These are phyloP conservation scores for Penstemon eatonii DNA, from an alignment of 257 asterid species.

Conservation along the genomic window DNA sequence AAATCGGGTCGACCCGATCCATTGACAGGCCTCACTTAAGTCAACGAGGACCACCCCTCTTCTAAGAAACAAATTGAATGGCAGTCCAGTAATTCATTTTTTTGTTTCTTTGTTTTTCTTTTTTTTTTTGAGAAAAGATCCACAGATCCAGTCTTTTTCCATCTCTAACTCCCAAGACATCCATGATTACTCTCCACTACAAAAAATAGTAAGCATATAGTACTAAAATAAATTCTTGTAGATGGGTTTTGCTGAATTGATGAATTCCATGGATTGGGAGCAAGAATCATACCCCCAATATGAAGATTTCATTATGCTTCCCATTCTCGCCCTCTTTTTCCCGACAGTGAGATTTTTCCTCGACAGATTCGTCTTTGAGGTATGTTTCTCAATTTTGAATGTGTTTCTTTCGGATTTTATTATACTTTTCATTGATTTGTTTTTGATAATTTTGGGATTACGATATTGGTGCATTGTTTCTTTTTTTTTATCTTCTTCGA, in stretches of 20 bases:
- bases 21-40: no score
- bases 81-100: no score
- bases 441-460: conserved; percentile 19
- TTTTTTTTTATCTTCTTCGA: conserved; percentile 13
- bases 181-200: no score
- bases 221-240: conserved; percentile 7
- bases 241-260: conserved; percentile 56
- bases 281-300: conserved; percentile 77
- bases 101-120: no score
- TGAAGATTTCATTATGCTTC: conserved; percentile 70
- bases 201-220: no score
- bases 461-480: conserved; percentile 1
- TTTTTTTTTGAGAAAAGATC: no score
- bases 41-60: no score
- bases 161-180: neutral
- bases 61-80: no score
- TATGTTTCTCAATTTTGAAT: conserved; percentile 19
- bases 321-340: conserved; percentile 68
- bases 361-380: conserved; percentile 92
- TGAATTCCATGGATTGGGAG: conserved; percentile 62
- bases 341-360: conserved; percentile 79
- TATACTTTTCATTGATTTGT: neutral
- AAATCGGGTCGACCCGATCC: no score
- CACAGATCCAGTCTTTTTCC: conserved; percentile 27
- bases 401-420: neutral